A percentile compares a stretch with the other conserved stretches of the same genome.
Evolutionary conservation across 306 rosid genomes (phyloP).

Genomic region (Rosa persica): DNA sequence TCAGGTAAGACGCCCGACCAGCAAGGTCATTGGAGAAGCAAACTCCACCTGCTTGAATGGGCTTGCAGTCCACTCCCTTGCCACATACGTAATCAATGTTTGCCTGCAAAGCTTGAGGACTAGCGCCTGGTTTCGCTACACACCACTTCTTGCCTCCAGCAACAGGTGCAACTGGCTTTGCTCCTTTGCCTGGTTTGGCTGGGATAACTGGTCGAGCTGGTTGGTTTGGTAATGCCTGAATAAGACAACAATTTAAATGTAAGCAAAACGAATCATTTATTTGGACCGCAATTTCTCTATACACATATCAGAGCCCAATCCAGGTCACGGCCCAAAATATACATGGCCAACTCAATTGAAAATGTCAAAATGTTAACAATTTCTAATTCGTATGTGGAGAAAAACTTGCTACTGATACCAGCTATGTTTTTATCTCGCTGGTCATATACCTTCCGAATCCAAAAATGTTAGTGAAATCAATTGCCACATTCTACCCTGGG

Average conservation of each 20-base stretch:
- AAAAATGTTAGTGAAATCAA: background rate
- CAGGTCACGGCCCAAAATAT: background rate
- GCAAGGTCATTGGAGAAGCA: constrained; percentile 48
- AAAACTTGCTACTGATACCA: background rate
- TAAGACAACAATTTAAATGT: background rate
- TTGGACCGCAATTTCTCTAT: background rate
- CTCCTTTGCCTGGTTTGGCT: background rate
- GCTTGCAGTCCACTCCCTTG: constrained; percentile 54
- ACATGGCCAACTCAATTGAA: background rate
- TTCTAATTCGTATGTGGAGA: background rate
- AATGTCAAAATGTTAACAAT: background rate
- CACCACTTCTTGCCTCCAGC: constrained; percentile 53
- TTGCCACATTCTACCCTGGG: background rate
- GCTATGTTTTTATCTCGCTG: background rate
- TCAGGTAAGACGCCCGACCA: constrained; percentile 60
- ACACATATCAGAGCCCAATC: background rate
- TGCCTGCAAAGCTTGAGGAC: constrained; percentile 42
- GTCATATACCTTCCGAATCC: background rate
- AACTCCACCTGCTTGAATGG: constrained; percentile 61
- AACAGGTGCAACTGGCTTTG: constrained; percentile 9
- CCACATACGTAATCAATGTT: constrained; percentile 73
- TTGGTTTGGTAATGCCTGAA: background rate
- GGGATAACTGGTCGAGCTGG: background rate
- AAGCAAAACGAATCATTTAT: background rate
- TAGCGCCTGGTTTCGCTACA: constrained; percentile 54